Evolutionary conservation across 176 grass and related monocot species (phyloP).

Genomic region (Aegilops longissima): DNA sequence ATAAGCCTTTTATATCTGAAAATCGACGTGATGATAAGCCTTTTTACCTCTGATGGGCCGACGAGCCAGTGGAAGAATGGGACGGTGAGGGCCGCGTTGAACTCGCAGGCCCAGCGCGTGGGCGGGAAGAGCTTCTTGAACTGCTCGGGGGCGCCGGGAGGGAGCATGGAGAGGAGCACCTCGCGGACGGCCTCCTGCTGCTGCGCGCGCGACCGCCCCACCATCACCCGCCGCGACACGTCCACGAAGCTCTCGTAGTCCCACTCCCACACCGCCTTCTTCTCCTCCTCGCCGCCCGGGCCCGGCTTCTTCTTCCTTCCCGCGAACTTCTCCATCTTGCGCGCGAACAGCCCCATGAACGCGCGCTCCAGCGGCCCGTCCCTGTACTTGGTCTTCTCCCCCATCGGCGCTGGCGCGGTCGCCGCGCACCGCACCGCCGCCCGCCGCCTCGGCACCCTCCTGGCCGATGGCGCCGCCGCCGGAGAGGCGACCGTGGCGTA

Average conservation of each 20-base stretch:
- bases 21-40: neutral
- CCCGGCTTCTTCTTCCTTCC: neutral
- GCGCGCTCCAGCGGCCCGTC: constrained; percentile 74
- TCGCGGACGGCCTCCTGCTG: constrained; percentile 91
- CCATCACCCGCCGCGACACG: constrained; percentile 79
- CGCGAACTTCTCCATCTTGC: constrained; percentile 87
- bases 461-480: neutral
- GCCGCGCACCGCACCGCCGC: constrained; percentile 49
- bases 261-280: constrained; percentile 70
- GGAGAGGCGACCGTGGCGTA: neutral
- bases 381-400: constrained; percentile 84
- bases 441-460: neutral
- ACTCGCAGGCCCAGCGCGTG: constrained; percentile 79
- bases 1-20: neutral
- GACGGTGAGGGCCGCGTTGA: constrained; percentile 88
- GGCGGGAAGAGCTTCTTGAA: constrained; percentile 83
- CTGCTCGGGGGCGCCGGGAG: constrained; percentile 74
- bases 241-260: constrained; percentile 95
- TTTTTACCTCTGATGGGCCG: constrained; percentile 64
- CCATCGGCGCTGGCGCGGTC: constrained; percentile 73
- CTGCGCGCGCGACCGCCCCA: constrained; percentile 63
- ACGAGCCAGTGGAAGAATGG: constrained; percentile 97
- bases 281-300: neutral
- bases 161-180: constrained; percentile 88
- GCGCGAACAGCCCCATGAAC: constrained; percentile 84